Evolutionary conservation across 2,329 filamentous ascomycete species (phyloP).

Genomic region (Penicillium frequentans): DNA sequence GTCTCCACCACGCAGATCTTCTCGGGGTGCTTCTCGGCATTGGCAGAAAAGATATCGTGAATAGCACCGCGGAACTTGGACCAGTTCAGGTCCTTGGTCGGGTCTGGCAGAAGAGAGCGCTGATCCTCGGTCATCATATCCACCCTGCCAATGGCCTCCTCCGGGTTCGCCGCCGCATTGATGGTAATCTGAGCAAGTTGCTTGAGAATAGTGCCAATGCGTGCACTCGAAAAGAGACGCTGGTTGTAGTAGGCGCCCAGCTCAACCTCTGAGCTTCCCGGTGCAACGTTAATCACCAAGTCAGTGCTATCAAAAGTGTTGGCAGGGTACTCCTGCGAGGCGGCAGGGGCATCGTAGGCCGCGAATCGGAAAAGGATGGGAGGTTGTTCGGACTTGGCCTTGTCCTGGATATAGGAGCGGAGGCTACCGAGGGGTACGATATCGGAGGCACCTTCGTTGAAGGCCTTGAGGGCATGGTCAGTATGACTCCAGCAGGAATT

Average conservation of each 20-base stretch:
- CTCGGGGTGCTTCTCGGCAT: constrained; percentile 67
- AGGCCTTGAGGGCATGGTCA: constrained; percentile 27
- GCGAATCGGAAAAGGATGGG: constrained; percentile 50
- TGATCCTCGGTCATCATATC: constrained; percentile 43
- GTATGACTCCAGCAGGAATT: neutral
- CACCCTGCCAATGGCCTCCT: constrained; percentile 44
- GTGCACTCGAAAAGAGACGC: constrained; percentile 47
- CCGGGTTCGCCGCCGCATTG: constrained; percentile 41
- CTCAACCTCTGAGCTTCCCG: constrained; percentile 27
- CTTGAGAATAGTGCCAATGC: constrained; percentile 45
- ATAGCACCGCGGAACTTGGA: constrained; percentile 47
- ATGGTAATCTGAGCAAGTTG: constrained; percentile 44
- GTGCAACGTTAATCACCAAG: constrained; percentile 42
- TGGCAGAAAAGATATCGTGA: constrained; percentile 44
- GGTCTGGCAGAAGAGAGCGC: constrained; percentile 39
- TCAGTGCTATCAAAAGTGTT: constrained; percentile 47
- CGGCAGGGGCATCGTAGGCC: constrained; percentile 46
- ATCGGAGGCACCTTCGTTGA: constrained; percentile 42
- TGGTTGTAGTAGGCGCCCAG: constrained; percentile 47
- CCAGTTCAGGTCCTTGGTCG: constrained; percentile 47
- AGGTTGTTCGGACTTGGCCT: constrained; percentile 38
- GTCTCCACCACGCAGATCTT: constrained; percentile 69
- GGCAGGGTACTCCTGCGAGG: constrained; percentile 41
- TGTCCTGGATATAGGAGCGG: constrained; percentile 42
- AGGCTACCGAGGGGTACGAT: constrained; percentile 44